Evolutionary conservation across 768 basidiomycete species (phyloP).

Genomic region (Collybia sp.): DNA sequence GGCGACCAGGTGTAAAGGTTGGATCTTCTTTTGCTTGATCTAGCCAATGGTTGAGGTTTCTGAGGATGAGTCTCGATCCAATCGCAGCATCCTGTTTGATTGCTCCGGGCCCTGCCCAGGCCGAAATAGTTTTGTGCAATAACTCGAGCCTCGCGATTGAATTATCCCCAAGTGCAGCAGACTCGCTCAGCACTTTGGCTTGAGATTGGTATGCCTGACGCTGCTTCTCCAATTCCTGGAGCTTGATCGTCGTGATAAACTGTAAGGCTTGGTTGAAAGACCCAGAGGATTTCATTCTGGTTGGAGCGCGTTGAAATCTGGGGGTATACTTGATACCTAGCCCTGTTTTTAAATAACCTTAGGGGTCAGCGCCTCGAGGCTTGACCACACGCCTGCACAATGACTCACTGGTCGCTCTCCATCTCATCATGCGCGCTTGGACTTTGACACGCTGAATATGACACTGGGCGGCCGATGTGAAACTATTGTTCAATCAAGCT

Average conservation of each 20-base stretch:
- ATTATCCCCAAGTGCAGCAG: conserved; percentile 14
- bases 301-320: too few species aligned
- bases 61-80: conserved; percentile 20
- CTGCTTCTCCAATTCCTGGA: conserved; percentile 38
- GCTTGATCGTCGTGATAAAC: conserved; percentile 39
- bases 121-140: conserved; percentile 24
- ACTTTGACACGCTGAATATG: too few species aligned
- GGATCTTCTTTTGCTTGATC: conserved; percentile 36
- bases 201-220: conserved; percentile 27
- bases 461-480: too few species aligned
- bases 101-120: conserved; percentile 30
- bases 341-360: too few species aligned
- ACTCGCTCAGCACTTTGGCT: conserved; percentile 24
- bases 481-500: too few species aligned
- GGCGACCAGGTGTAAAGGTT: conserved; percentile 27
- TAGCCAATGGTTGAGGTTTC: conserved; percentile 32
- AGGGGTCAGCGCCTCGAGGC: too few species aligned
- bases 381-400: too few species aligned
- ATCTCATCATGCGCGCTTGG: too few species aligned
- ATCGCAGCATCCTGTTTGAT: conserved; percentile 5
- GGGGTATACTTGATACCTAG: too few species aligned
- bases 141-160: conserved; percentile 25
- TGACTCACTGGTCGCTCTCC: too few species aligned
- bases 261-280: conserved; percentile 34
- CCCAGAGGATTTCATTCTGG: conserved; percentile 2